A percentile compares a stretch with the other conserved stretches of the same genome.
Evolutionary conservation across 2,329 filamentous ascomycete genomes (phyloP).

Genomic region (Colletotrichum euphorbiae): DNA sequence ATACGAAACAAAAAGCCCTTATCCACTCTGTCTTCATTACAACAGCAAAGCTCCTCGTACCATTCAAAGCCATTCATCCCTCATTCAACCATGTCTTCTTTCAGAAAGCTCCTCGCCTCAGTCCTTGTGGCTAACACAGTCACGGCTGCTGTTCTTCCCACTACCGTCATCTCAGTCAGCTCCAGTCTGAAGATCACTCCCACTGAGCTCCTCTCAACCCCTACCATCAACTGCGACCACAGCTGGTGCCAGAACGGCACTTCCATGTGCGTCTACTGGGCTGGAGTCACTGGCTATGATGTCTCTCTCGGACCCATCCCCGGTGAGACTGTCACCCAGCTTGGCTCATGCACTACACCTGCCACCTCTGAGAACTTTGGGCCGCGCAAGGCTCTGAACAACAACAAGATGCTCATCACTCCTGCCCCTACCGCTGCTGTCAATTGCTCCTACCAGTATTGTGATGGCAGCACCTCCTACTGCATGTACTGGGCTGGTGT

Average conservation of each 20-base stretch:
- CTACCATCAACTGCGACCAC: conserved; percentile 42
- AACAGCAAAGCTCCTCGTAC: neutral
- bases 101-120: neutral
- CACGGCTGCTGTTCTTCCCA: neutral
- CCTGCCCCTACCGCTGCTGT: conserved; percentile 37
- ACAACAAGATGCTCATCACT: conserved; percentile 3
- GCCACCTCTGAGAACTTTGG: neutral
- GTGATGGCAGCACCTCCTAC: conserved; percentile 46
- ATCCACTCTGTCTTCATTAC: neutral
- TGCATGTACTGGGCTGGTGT: conserved; percentile 55
- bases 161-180: neutral
- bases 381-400: neutral
- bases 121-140: neutral
- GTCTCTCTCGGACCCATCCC: conserved; percentile 44
- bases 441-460: conserved; percentile 48
- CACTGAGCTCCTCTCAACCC: neutral
- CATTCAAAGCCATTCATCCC: neutral
- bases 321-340: conserved; percentile 45
- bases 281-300: conserved; percentile 46
- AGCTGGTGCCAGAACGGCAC: conserved; percentile 43
- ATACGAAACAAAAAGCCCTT: too few species aligned
- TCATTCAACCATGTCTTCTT: neutral
- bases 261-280: conserved; percentile 47
- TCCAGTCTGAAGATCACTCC: neutral
- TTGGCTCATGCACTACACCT: conserved; percentile 22